Base-by-base conservation (phyloP, 192 early-diverging fungal species). In the Kappamyces sp. region DNA sequence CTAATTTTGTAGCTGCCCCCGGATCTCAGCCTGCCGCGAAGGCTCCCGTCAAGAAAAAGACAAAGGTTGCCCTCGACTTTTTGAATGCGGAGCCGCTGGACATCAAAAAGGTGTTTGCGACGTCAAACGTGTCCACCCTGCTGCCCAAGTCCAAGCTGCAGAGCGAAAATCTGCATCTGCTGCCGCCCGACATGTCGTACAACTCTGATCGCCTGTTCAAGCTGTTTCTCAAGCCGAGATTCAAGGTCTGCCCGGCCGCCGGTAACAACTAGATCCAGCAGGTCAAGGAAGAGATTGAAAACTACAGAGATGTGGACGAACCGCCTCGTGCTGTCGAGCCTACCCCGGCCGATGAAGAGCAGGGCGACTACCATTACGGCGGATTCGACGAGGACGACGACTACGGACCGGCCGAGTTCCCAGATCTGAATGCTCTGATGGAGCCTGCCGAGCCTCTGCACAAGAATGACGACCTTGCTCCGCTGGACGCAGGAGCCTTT, bases 111-210 rank as follows among this genome's bases (percentile, higher is more conserved):
- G 64, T 94, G 40, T 97, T 97, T 86, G 89, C 84, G 13, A 64
- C 76, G 15, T 71, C 83, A 7, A 73, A 66, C 1, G 63, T 70
- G 5, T 73, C 73, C 23, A 82, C 89, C 34, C 73, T 70, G 1
- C 61, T 87, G 58, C 71, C 83, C 4, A 85, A 71, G 70, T 76
- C 33, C 49, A 70, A 8, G 72, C 80, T 68, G 70, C 70, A 63
- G 66, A 73, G 65, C 64, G 50, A 49, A 34, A 38, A 8, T n/a
- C 67, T 65, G 40, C 80, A 90, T 63, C 66, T 90, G 37, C 78
- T 97, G 12, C 94, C 91, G 7, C 89, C 91, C 46, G 94, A 97
- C 69, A 78, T 89, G 55, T 80, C 84, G 55, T 86, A 85, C 70
- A 78, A 78, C 49, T 81, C 81, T 31, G 73, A 77, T 57, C 82